These are phyloP conservation scores for Tetrapisispora pingtungensis DNA, from an alignment of 805 yeast species.

Conservation along the genomic window DNA sequence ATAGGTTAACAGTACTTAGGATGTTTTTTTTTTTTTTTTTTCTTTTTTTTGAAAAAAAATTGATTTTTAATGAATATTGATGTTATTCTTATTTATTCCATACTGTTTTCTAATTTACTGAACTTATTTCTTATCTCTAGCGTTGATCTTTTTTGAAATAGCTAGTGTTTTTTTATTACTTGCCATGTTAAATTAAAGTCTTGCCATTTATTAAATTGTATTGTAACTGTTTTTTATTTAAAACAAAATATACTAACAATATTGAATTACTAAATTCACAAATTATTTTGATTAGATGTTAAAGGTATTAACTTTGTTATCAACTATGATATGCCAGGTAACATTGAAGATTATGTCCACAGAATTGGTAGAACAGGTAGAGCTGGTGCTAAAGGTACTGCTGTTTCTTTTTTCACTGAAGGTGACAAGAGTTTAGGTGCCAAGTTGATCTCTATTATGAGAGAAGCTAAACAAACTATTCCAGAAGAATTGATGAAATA, in stretches of 20 bases:
- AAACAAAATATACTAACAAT: slow-evolving; percentile 5
- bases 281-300: slow-evolving; percentile 52
- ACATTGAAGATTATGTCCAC: slow-evolving; percentile 96
- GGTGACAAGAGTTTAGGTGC: slow-evolving; percentile 82
- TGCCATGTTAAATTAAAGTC: no score
- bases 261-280: slow-evolving; percentile 10
- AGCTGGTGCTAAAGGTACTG: slow-evolving; percentile 95
- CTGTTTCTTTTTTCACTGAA: slow-evolving; percentile 86
- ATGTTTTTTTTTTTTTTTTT: slow-evolving; percentile 9
- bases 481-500: slow-evolving; percentile 71
- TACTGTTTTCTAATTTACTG: background rate
- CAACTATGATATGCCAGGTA: slow-evolving; percentile 96
- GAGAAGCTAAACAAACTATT: slow-evolving; percentile 89
- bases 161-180: no score
- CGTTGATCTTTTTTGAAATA: no score
- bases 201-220: no score
- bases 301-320: slow-evolving; percentile 91
- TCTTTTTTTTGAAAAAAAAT: slow-evolving; percentile 1
- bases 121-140: background rate
- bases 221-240: no score
- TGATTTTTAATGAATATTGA: slow-evolving; percentile 1
- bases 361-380: slow-evolving; percentile 99
- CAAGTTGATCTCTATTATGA: slow-evolving; percentile 78
- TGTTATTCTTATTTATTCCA: background rate
- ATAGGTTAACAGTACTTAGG: background rate